A percentile compares a stretch with the other conserved stretches of the same genome.
Conservation (phyloP, 139 green algal species). For the Raphidocelis subcapitata region DNA sequence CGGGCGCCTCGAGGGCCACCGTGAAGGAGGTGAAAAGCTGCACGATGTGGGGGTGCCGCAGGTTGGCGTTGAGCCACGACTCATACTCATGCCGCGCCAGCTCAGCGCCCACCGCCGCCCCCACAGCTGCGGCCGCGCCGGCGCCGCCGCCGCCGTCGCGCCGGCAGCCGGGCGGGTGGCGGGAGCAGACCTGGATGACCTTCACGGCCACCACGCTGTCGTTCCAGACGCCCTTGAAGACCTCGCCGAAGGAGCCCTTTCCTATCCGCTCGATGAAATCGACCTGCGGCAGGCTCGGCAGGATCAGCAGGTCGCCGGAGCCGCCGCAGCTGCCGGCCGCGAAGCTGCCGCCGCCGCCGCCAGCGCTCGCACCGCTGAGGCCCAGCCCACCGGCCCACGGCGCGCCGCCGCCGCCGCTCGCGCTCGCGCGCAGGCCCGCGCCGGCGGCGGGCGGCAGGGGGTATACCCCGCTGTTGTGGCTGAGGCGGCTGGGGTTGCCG, state of each 20-base stretch:
- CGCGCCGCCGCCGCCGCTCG: background rate
- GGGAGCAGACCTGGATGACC: slow-evolving; percentile 16
- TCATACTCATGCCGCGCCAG: slow-evolving; percentile 27
- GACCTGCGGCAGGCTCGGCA: slow-evolving; percentile 23
- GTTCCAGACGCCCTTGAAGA: slow-evolving; percentile 58
- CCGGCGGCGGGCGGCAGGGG: too few relatives aligned
- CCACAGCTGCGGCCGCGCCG: background rate
- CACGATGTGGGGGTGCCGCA: slow-evolving; percentile 31
- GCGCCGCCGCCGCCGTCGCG: background rate
- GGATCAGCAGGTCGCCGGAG: background rate
- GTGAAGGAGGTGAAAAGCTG: slow-evolving; percentile 34
- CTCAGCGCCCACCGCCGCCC: slow-evolving; percentile 6
- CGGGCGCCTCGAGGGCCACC: background rate
- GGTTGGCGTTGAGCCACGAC: slow-evolving; percentile 32
- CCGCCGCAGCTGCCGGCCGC: background rate
- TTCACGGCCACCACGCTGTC: slow-evolving; percentile 25
- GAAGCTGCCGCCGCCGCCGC: slow-evolving; percentile 6
- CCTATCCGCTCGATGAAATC: slow-evolving; percentile 58
- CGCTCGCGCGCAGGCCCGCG: too few relatives aligned
- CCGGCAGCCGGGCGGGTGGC: background rate
- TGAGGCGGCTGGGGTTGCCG: slow-evolving; percentile 19
- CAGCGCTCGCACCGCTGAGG: background rate
- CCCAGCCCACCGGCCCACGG: background rate
- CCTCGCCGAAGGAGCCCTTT: slow-evolving; percentile 74
- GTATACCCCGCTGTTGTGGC: slow-evolving; percentile 13